A percentile compares a stretch with the other conserved stretches of the same genome.
These are phyloP conservation scores for Aspergillus floridensis DNA, from an alignment of 2,329 filamentous ascomycete genomes.

Conservation along the genomic window DNA sequence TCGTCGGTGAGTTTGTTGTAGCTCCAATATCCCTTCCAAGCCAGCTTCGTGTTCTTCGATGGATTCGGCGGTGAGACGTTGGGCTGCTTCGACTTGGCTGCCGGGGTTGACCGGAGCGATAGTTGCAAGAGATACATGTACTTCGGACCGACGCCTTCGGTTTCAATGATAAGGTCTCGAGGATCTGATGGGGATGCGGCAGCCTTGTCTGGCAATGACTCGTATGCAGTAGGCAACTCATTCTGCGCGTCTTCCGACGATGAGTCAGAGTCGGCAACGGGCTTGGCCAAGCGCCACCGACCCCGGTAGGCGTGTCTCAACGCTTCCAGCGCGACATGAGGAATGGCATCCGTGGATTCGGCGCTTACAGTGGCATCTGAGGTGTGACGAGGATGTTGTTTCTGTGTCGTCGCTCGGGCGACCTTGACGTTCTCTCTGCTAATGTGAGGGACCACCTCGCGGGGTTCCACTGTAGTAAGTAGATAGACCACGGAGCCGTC, in stretches of 20 bases:
- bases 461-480: conserved; percentile 74
- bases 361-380: conserved; percentile 35
- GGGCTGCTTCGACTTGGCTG: conserved; percentile 50
- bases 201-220: conserved; percentile 17
- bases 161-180: conserved; percentile 75
- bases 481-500: conserved; percentile 82
- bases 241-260: conserved; percentile 13
- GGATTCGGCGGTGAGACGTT: conserved; percentile 33
- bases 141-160: conserved; percentile 72
- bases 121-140: conserved; percentile 86
- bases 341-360: conserved; percentile 32
- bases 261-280: conserved; percentile 27
- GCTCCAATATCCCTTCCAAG: conserved; percentile 87
- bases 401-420: conserved; percentile 31
- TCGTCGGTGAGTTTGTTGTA: conserved; percentile 88
- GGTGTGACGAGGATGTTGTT: conserved; percentile 40
- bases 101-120: conserved; percentile 55
- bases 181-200: conserved; percentile 29
- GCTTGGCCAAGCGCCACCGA: conserved; percentile 64
- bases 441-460: conserved; percentile 83
- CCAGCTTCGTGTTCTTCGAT: conserved; percentile 77
- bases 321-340: conserved; percentile 48
- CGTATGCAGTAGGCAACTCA: conserved; percentile 37
- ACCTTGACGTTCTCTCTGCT: conserved; percentile 64
- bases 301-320: conserved; percentile 68